Conservation (phyloP, 257 asterid species). For the Nicotiana knightiana region DNA sequence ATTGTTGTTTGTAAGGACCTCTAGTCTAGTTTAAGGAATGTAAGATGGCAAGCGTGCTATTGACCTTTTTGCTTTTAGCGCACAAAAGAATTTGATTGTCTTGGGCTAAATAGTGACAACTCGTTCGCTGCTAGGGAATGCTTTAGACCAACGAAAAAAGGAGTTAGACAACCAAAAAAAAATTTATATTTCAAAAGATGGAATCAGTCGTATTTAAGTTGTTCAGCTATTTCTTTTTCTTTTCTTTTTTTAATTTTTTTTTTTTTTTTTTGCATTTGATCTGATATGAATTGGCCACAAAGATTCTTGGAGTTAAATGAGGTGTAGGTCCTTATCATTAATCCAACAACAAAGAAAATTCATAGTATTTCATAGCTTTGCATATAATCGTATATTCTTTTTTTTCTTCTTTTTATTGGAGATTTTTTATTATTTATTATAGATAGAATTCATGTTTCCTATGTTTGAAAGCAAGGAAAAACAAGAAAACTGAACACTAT, state of each 20-base stretch:
- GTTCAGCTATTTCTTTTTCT: too few species aligned
- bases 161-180: neutral
- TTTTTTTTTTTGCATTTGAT: neutral
- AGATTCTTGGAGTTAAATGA: neutral
- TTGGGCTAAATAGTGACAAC: neutral
- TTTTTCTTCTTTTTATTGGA: too few species aligned
- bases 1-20: neutral
- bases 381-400: too few species aligned
- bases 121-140: neutral
- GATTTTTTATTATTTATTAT: too few species aligned
- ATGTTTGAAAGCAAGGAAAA: too few species aligned
- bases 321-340: neutral
- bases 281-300: neutral
- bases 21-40: neutral
- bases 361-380: too few species aligned
- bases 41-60: neutral
- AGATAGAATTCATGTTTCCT: too few species aligned
- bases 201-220: too few species aligned
- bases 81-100: neutral
- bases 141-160: neutral
- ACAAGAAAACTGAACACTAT: too few species aligned
- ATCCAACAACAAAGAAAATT: too few species aligned
- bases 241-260: neutral
- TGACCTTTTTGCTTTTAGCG: conserved; percentile 1
- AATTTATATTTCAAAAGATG: too few species aligned